Conservation (phyloP, 306 rosid genomes). For the Quercus dentata region DNA sequence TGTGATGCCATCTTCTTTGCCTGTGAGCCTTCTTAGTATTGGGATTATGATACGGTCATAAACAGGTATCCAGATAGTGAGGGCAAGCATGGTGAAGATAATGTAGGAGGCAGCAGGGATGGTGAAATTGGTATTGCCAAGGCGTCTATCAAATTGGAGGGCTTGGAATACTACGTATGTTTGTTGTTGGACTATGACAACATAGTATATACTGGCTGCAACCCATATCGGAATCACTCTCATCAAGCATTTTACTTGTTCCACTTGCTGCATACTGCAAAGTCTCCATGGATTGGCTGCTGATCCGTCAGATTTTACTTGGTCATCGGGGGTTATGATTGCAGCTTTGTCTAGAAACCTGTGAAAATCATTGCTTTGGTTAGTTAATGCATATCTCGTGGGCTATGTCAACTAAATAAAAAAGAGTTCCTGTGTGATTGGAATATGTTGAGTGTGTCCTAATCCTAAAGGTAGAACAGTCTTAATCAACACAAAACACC, state of each 20-base stretch:
- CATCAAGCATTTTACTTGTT: constrained; percentile 66
- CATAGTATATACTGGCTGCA: constrained; percentile 36
- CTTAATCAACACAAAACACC: no score
- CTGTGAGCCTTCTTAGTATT: constrained; percentile 40
- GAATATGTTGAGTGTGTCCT: no score
- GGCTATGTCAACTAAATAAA: no score
- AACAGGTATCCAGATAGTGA: constrained; percentile 63
- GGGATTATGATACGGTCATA: constrained; percentile 65
- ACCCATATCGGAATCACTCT: constrained; percentile 77
- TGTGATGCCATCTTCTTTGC: constrained; percentile 73
- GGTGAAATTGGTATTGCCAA: constrained; percentile 45
- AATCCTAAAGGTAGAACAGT: no score
- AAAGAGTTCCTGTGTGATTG: no score
- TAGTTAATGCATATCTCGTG: not conserved
- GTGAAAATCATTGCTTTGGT: constrained; percentile 1
- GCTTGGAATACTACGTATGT: constrained; percentile 82
- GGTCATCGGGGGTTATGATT: constrained; percentile 42
- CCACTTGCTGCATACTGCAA: constrained; percentile 82
- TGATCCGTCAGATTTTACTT: constrained; percentile 63
- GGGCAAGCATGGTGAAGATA: constrained; percentile 56
- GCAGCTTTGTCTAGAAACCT: constrained; percentile 85
- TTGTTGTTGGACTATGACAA: constrained; percentile 47
- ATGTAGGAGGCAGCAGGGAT: constrained; percentile 76
- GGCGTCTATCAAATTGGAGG: constrained; percentile 58
- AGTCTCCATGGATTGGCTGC: constrained; percentile 75